Conservation (phyloP, 805 yeast species). For the Diddensiella caesifluorescens region DNA sequence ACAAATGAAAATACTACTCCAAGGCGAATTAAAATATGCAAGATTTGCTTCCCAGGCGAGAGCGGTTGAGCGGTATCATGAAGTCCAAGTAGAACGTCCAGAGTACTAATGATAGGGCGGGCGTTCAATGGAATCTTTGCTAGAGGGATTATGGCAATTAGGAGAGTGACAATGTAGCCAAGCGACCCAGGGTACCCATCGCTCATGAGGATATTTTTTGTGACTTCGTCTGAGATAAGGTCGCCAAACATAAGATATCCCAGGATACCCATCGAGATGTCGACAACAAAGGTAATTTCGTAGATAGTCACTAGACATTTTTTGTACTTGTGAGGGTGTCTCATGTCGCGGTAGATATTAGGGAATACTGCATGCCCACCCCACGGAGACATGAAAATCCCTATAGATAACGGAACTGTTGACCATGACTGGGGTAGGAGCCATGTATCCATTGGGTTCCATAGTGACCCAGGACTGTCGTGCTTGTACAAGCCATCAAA, state of each 20-base stretch:
- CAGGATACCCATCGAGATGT: conserved; percentile 53
- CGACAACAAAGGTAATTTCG: conserved; percentile 52
- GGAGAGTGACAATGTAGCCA: conserved; percentile 45
- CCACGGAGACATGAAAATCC: conserved; percentile 53
- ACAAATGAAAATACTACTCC: conserved; percentile 55
- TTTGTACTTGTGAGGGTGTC: conserved; percentile 59
- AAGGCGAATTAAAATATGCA: conserved; percentile 33
- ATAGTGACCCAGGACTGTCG: conserved; percentile 68
- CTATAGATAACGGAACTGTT: conserved; percentile 41
- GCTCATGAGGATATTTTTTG: conserved; percentile 65
- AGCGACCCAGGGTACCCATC: conserved; percentile 63
- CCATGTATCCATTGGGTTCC: conserved; percentile 58
- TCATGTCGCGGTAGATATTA: conserved; percentile 67
- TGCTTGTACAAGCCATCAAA: conserved; percentile 59
- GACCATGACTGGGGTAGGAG: conserved; percentile 59
- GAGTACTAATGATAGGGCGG: conserved; percentile 70
- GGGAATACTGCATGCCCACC: conserved; percentile 86
- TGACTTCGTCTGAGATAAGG: conserved; percentile 61
- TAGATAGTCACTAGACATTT: conserved; percentile 52
- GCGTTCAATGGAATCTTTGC: conserved; percentile 82
- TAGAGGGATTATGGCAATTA: conserved; percentile 77
- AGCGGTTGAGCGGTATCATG: not conserved
- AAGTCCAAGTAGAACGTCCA: conserved; percentile 48
- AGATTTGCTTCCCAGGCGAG: conserved; percentile 4
- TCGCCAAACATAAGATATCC: conserved; percentile 81